Conservation (phyloP, 768 basidiomycete genomes). For the Mrakia gelida region DNA sequence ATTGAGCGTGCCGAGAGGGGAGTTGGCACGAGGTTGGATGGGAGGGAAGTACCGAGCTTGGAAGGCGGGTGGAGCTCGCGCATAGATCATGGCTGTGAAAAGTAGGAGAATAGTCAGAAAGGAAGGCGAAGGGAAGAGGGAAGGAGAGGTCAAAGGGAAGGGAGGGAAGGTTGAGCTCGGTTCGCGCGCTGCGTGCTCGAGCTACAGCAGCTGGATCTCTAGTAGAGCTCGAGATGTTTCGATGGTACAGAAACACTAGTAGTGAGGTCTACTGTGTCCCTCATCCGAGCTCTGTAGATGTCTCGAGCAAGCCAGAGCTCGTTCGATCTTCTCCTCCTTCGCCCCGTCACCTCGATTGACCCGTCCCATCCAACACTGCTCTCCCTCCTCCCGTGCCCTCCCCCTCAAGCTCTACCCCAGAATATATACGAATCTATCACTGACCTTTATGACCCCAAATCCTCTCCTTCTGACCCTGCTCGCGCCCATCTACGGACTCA, state of each 20-base stretch:
- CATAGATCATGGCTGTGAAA: slow-evolving; percentile 83
- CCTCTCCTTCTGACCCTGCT: slow-evolving; percentile 44
- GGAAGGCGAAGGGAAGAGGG: not conserved
- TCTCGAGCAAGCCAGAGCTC: too few species aligned
- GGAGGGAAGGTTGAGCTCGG: not conserved
- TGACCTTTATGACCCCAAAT: slow-evolving; percentile 95
- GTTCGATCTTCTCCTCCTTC: too few species aligned
- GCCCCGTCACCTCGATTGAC: not conserved
- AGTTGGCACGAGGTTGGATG: slow-evolving; percentile 48
- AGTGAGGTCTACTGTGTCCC: too few species aligned
- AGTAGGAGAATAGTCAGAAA: not conserved
- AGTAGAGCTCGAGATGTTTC: too few species aligned
- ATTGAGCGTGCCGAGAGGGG: slow-evolving; percentile 51
- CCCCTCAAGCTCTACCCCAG: not conserved
- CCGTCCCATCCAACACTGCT: not conserved
- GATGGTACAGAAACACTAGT: not conserved
- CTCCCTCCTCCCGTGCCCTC: not conserved
- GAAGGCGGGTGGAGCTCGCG: slow-evolving; percentile 86
- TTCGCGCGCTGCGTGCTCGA: not conserved
- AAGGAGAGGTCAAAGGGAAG: not conserved
- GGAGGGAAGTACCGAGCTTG: slow-evolving; percentile 84
- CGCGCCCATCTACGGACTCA: not conserved
- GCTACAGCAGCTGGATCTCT: too few species aligned
- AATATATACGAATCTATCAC: slow-evolving; percentile 36
- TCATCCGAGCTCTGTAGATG: too few species aligned